phyloP scores from a whole-genome alignment of 805 yeast species.

The Metahyphopichia silvanorum region DNA sequence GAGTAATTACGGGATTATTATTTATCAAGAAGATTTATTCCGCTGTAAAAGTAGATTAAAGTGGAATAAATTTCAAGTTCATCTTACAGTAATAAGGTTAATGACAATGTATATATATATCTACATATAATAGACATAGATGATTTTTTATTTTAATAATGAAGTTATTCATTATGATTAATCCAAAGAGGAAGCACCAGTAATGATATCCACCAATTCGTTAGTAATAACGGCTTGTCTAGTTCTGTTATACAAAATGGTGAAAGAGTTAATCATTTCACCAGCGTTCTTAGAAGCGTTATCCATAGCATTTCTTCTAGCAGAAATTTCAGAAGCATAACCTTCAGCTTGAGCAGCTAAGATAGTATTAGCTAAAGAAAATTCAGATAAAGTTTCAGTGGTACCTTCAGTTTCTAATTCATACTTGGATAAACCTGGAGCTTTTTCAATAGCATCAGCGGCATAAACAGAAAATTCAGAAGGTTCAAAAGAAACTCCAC shows the following conservation, averaged over 20 bases:
- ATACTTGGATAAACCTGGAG: conserved; percentile 82
- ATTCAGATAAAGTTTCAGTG: conserved; percentile 76
- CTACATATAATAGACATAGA: no score
- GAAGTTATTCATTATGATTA: no score
- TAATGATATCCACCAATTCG: conserved; percentile 98
- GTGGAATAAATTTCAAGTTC: no score
- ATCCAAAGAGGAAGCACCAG: conserved; percentile 99
- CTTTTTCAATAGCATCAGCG: conserved; percentile 68
- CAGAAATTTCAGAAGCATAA: conserved; percentile 95
- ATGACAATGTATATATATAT: no score
- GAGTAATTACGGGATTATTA: conserved; percentile 61
- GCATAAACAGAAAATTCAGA: conserved; percentile 62
- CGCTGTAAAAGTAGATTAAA: conserved; percentile 53
- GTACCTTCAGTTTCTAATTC: conserved; percentile 68
- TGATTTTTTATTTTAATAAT: no score
- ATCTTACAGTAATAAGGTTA: no score
- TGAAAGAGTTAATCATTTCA: conserved; percentile 95
- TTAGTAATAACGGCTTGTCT: conserved; percentile 99
- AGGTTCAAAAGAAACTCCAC: conserved; percentile 92
- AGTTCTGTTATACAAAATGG: conserved; percentile 98
- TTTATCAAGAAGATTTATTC: conserved; percentile 64
- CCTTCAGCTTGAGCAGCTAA: conserved; percentile 95
- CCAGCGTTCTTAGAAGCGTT: conserved; percentile 99
- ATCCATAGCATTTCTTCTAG: conserved; percentile 99
- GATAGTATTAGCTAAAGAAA: conserved; percentile 85